Conservation (phyloP, 106 monocot species). For the Narthecium ossifragum region DNA sequence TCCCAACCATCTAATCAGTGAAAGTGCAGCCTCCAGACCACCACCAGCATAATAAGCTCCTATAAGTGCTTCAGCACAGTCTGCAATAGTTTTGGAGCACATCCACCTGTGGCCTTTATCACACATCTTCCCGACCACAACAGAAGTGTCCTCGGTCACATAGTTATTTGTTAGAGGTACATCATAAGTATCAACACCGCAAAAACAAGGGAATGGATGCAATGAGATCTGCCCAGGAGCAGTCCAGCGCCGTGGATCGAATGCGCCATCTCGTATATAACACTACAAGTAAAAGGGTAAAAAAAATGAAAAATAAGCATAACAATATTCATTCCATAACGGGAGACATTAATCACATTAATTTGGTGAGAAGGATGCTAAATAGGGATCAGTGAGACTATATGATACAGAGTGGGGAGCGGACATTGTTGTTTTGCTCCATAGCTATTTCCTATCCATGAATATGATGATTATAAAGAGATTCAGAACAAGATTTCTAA, state of each 20-base stretch:
- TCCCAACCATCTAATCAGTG: constrained; percentile 77
- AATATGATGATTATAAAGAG: too few relatives aligned
- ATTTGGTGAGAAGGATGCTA: too few relatives aligned
- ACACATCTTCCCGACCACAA: constrained; percentile 72
- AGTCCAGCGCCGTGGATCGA: constrained; percentile 85
- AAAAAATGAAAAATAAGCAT: neutral
- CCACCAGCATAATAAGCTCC: constrained; percentile 88
- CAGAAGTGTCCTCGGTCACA: constrained; percentile 30
- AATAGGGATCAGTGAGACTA: too few relatives aligned
- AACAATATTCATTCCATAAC: too few relatives aligned
- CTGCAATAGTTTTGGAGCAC: constrained; percentile 93
- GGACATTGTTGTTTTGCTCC: too few relatives aligned
- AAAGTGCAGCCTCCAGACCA: constrained; percentile 61
- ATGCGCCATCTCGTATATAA: constrained; percentile 86
- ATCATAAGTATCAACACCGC: constrained; percentile 23
- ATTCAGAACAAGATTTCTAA: too few relatives aligned
- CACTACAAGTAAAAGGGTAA: constrained; percentile 31
- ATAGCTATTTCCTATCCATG: too few relatives aligned
- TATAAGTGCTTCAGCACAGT: constrained; percentile 90
- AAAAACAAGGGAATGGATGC: constrained; percentile 56
- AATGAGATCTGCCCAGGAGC: constrained; percentile 71
- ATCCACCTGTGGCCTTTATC: constrained; percentile 91
- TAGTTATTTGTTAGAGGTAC: constrained; percentile 21
- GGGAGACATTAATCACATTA: too few relatives aligned
- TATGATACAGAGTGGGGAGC: too few relatives aligned